phyloP scores from a whole-genome alignment of 169 alveolate species.

The Plasmodium billcollinsi region DNA sequence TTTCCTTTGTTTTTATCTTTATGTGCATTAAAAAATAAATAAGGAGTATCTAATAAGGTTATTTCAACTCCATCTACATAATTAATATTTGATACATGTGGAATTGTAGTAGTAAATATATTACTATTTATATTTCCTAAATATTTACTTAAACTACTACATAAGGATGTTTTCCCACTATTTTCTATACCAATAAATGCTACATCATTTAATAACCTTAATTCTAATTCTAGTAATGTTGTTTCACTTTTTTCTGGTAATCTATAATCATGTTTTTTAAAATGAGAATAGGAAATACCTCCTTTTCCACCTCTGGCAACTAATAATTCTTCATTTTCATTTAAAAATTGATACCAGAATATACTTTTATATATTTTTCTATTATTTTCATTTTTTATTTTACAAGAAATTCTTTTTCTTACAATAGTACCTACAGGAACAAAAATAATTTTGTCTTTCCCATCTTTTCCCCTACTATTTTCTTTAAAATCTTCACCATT shows the following conservation, averaged over 20 bases:
- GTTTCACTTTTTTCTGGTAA: constrained; percentile 86
- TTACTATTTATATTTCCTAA: constrained; percentile 85
- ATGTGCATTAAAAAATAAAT: constrained; percentile 74
- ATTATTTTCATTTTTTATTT: constrained; percentile 68
- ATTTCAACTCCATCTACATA: constrained; percentile 86
- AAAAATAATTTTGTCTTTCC: constrained; percentile 72
- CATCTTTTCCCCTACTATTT: constrained; percentile 86
- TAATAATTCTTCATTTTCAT: constrained; percentile 78
- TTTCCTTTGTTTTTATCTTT: constrained; percentile 47
- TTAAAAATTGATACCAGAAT: constrained; percentile 82
- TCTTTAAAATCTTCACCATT: constrained; percentile 85
- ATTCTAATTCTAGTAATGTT: constrained; percentile 80
- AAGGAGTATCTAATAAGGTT: constrained; percentile 85
- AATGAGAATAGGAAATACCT: constrained; percentile 86
- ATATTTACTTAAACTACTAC: constrained; percentile 83
- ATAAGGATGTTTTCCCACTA: constrained; percentile 84
- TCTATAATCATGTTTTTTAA: constrained; percentile 86
- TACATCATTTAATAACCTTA: constrained; percentile 85
- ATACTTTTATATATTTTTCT: constrained; percentile 64
- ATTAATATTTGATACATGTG: constrained; percentile 84
- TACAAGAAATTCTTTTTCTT: constrained; percentile 82
- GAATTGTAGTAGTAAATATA: constrained; percentile 86
- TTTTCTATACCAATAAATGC: constrained; percentile 85
- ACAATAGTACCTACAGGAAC: constrained; percentile 87
- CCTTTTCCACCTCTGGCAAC: constrained; percentile 89